phyloP scores from a whole-genome alignment of 2,329 filamentous ascomycete genomes.

The Calonectria pauciramosa region DNA sequence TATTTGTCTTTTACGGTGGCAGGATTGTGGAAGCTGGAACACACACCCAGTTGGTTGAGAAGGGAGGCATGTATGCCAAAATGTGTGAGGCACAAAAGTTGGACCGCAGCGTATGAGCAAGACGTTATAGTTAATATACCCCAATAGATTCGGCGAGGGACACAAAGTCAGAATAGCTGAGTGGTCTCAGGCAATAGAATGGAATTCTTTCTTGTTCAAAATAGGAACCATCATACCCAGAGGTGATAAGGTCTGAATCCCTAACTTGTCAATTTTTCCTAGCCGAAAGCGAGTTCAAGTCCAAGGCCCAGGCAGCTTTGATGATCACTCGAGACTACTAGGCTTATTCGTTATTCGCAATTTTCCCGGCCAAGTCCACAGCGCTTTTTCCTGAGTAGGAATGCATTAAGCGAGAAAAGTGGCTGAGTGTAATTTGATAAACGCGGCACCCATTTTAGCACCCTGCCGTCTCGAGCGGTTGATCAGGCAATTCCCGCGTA shows the following conservation, averaged over 20 bases:
- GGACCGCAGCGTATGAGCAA: neutral
- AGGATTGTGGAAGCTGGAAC: constrained; percentile 17
- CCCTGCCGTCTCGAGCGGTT: neutral
- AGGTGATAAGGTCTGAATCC: neutral
- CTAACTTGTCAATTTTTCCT: too few species aligned
- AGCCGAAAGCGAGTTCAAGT: neutral
- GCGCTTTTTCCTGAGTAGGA: neutral
- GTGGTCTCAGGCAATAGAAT: too few species aligned
- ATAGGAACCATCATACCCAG: neutral
- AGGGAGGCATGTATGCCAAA: constrained; percentile 19
- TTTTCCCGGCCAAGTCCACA: neutral
- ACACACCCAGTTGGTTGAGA: constrained; percentile 12
- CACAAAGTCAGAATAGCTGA: neutral
- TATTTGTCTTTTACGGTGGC: constrained; percentile 55
- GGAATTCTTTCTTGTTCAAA: neutral
- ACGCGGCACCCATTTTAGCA: neutral
- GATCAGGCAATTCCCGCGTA: neutral
- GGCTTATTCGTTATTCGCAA: neutral
- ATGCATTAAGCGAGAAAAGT: neutral
- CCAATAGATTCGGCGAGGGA: neutral
- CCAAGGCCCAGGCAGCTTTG: neutral
- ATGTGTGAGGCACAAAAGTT: constrained; percentile 27
- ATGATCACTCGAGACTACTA: neutral
- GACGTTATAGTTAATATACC: neutral
- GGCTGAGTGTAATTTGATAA: neutral